A percentile compares a stretch with the other conserved stretches of the same genome.
These are phyloP conservation scores for Ceratocystis variospora DNA, from an alignment of 2,329 filamentous ascomycete genomes.

Conservation along the genomic window DNA sequence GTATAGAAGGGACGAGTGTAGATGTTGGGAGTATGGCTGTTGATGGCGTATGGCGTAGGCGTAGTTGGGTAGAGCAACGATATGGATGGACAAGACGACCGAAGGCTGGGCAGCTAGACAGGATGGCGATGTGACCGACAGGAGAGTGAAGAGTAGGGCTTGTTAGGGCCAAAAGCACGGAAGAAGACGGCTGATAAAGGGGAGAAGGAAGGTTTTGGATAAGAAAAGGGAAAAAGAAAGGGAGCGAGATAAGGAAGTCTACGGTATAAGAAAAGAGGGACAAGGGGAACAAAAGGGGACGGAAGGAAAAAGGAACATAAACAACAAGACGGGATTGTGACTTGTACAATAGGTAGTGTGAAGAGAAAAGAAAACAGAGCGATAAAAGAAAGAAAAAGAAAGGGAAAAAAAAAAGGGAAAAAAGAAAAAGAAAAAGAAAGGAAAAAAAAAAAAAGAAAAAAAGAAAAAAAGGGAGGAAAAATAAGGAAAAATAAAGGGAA, in stretches of 20 bases:
- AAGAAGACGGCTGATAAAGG: neutral
- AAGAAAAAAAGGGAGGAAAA: conserved; percentile 10
- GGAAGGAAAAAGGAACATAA: neutral
- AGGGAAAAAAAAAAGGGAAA: neutral
- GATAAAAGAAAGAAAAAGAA: neutral
- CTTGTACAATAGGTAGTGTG: neutral
- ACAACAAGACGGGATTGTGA: neutral
- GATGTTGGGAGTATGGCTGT: neutral
- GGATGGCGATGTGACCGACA: neutral
- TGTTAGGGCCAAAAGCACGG: neutral
- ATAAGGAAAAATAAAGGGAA: neutral
- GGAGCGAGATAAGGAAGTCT: neutral
- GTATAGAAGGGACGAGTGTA: neutral
- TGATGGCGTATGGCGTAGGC: neutral
- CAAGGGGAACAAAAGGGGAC: neutral
- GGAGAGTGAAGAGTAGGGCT: neutral
- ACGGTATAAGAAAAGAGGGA: neutral
- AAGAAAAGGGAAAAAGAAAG: conserved; percentile 1
- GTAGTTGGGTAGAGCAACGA: neutral
- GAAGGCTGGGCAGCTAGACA: neutral
- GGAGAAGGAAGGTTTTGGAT: neutral
- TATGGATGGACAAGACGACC: neutral
- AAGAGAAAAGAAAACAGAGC: neutral
- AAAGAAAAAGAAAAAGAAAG: conserved; percentile 10
- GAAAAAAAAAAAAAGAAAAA: neutral